These are phyloP conservation scores for Rubus parviflorus DNA, from an alignment of 306 rosid species.

Conservation along the genomic window DNA sequence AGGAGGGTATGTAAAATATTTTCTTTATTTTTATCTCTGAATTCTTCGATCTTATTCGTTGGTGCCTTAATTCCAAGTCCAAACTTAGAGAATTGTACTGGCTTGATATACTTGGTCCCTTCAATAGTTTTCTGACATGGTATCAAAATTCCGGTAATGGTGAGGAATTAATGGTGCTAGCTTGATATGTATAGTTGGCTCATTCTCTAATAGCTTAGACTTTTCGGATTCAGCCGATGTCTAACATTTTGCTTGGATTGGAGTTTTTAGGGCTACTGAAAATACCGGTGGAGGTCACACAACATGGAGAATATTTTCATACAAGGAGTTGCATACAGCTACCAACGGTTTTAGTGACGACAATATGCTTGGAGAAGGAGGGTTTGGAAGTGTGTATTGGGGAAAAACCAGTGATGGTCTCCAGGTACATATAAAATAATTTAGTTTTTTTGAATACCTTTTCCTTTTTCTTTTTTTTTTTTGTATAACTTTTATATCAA, in stretches of 20 bases:
- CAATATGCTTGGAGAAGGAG: conserved; percentile 84
- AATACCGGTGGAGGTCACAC: conserved; percentile 32
- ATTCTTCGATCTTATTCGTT: neutral
- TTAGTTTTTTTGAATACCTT: neutral
- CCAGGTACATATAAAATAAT: conserved; percentile 39
- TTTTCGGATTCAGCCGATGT: neutral
- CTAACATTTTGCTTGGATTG: neutral
- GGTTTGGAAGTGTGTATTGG: conserved; percentile 88
- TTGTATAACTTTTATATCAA: neutral
- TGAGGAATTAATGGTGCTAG: neutral
- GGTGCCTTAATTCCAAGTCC: neutral
- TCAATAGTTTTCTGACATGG: neutral
- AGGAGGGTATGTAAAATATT: conserved; percentile 47
- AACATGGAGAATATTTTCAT: conserved; percentile 82
- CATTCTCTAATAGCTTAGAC: neutral
- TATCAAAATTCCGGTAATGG: neutral
- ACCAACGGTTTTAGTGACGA: conserved; percentile 82
- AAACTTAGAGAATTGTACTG: neutral
- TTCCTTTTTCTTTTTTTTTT: neutral
- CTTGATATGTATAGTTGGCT: neutral
- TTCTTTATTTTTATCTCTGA: neutral
- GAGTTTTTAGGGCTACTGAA: neutral
- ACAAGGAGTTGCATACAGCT: conserved; percentile 80
- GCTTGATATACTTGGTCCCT: neutral
- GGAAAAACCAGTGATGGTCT: conserved; percentile 76